Conservation (phyloP, 2,329 filamentous ascomycete species). For the Cercospora sp. region DNA sequence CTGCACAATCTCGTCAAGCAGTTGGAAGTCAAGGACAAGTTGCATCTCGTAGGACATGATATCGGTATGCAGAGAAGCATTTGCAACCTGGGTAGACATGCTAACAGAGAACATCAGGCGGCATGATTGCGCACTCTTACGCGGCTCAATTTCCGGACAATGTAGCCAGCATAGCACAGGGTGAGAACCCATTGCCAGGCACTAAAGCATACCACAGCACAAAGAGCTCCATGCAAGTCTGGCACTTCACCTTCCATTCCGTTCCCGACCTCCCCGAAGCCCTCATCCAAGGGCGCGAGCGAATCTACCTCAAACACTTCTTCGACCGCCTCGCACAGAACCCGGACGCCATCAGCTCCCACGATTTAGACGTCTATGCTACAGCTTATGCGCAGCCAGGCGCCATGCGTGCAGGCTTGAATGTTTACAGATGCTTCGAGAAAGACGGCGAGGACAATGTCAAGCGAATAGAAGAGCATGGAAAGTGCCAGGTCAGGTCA, state of each 20-base stretch:
- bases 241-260: constrained; percentile 49
- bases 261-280: constrained; percentile 44
- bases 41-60: constrained; percentile 52
- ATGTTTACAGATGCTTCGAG: constrained; percentile 41
- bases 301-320: constrained; percentile 49
- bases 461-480: constrained; percentile 18
- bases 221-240: constrained; percentile 36
- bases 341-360: constrained; percentile 39
- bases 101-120: constrained; percentile 43
- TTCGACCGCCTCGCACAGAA: constrained; percentile 45
- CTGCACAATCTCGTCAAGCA: constrained; percentile 41
- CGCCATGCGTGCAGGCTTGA: constrained; percentile 38
- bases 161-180: constrained; percentile 44
- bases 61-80: constrained; percentile 36
- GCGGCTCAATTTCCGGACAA: constrained; percentile 41
- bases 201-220: constrained; percentile 36
- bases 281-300: constrained; percentile 45
- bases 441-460: constrained; percentile 34
- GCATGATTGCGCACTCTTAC: constrained; percentile 51
- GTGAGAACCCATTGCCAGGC: constrained; percentile 46
- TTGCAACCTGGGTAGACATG: neutral
- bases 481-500: constrained; percentile 34
- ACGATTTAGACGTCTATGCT: constrained; percentile 45
- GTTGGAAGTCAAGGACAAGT: constrained; percentile 28
- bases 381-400: constrained; percentile 40